Evolutionary conservation across 148 eudicot genomes (phyloP).

Genomic region (Camellia granthamiana): DNA sequence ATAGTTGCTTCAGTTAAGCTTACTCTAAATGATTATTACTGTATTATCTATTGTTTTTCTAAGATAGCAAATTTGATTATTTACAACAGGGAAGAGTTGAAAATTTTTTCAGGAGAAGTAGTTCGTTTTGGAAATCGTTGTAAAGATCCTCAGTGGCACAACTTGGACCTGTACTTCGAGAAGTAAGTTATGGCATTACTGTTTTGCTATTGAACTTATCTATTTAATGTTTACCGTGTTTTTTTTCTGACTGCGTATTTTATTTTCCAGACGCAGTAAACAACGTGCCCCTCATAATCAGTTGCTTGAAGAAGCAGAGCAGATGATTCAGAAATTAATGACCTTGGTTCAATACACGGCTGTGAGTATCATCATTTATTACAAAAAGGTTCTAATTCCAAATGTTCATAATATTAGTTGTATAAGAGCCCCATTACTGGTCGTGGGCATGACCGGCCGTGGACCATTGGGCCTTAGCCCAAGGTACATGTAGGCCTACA

Average conservation of each 20-base stretch:
- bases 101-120: slow-evolving; percentile 51
- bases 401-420: not conserved
- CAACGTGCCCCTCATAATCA: slow-evolving; percentile 41
- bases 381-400: not conserved
- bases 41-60: not conserved
- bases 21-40: not conserved
- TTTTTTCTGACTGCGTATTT: not conserved
- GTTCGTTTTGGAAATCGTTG: slow-evolving; percentile 68
- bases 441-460: too few species aligned
- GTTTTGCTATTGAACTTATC: not conserved
- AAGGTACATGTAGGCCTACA: too few species aligned
- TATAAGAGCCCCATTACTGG: not conserved
- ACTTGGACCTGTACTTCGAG: slow-evolving; percentile 59
- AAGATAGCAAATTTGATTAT: slow-evolving; percentile 8
- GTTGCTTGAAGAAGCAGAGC: slow-evolving; percentile 48
- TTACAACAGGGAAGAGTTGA: slow-evolving; percentile 47
- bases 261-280: slow-evolving; percentile 32
- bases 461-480: too few species aligned
- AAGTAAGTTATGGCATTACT: slow-evolving; percentile 36
- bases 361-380: slow-evolving; percentile 34
- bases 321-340: slow-evolving; percentile 49
- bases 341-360: slow-evolving; percentile 55
- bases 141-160: slow-evolving; percentile 75
- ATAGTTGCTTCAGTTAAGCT: not conserved
- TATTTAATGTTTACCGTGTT: not conserved